Conservation (phyloP, 257 asterid genomes). For the Ehretia macrophylla region DNA sequence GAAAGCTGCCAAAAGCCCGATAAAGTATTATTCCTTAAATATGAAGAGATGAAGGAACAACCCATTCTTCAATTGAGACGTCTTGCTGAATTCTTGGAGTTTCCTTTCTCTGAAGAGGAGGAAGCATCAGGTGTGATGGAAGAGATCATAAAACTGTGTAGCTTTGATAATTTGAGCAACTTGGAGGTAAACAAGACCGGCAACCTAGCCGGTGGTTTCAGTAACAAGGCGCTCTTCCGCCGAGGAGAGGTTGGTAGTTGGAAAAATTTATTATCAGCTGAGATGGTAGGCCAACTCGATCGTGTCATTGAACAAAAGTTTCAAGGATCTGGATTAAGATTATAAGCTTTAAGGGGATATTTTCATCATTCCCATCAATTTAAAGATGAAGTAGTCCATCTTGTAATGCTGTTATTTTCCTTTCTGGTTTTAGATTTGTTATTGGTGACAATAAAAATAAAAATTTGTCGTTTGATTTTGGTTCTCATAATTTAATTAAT, state of each 20-base stretch:
- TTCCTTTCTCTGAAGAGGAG: background rate
- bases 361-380: too few relatives aligned
- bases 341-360: too few relatives aligned
- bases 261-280: background rate
- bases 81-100: background rate
- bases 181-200: background rate
- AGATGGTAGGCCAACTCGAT: background rate
- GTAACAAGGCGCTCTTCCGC: background rate
- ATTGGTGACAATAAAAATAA: too few relatives aligned
- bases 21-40: background rate
- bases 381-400: too few relatives aligned
- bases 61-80: background rate
- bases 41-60: background rate
- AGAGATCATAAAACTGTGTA: background rate
- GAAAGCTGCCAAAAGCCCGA: background rate
- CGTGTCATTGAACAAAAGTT: background rate
- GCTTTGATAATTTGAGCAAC: constrained; percentile 6
- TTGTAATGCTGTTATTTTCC: too few relatives aligned
- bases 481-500: too few relatives aligned
- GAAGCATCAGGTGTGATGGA: background rate
- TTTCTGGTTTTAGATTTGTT: too few relatives aligned
- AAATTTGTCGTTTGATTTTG: too few relatives aligned
- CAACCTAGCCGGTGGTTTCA: background rate
- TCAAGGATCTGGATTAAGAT: background rate
- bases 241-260: background rate